Base-by-base conservation (phyloP, 75 land plant species). In the Sequoiadendron giganteum region DNA sequence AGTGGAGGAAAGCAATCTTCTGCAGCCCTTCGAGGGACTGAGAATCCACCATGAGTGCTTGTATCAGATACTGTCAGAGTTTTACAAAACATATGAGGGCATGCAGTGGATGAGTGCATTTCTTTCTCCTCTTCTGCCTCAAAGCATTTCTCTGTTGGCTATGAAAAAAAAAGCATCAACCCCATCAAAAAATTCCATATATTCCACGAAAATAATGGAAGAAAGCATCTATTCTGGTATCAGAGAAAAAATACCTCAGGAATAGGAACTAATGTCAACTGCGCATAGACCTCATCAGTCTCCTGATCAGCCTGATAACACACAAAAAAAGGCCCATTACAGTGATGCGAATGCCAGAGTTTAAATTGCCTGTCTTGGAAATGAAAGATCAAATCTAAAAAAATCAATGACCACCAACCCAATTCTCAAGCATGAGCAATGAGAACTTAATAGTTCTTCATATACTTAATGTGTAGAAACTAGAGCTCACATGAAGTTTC, bases 21-120 rank as follows among this genome's bases (percentile, higher is more conserved):
- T 21, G 97, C 97, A 87, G 97, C 97, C 55, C 97, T 94, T 34
- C 97, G 94, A 48, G 97, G 97, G 18, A 96, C 96, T 55, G 97
- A 96, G 87, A 96, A 96, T 18, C 97, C 97, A 34, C 97, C 97
- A 89, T 96, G 97, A 15, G 96, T 96, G 89, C 97, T 96, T 7
- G 97, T 96, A 87, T 96, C 97, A 21, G 97, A 96, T 73, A 93
- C 93, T 38, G 96, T 96, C 48, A 96, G 91, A 30, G 94, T 93
- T 89, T 96, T 96, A 86, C 96, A 96, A 91, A 96, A 96, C 96
- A 95, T 95, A 81, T 95, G 95, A 36, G 95, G 91, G 30, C 30
- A 28, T 4, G 32, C n/a, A 82, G 84, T 45, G 52, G 49, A 82
- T 28, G 52, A 28, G 48, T 47, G 54, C 52, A 82, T 54, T 7